phyloP scores from a whole-genome alignment of 208 protist genomes.

The Leishmania braziliensis region DNA sequence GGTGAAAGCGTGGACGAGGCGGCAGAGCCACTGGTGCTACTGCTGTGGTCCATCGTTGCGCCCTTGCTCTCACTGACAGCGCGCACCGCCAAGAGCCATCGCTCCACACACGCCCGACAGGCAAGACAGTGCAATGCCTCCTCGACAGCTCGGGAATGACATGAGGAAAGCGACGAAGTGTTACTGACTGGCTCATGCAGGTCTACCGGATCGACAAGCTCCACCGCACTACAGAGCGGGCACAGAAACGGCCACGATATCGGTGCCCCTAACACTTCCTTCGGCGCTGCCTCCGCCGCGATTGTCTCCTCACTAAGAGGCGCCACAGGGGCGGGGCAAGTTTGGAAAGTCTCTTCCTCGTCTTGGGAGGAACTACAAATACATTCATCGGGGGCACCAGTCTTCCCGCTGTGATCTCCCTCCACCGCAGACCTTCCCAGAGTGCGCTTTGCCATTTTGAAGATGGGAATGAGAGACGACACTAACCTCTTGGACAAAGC shows the following conservation, averaged over 20 bases:
- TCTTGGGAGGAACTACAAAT: not conserved
- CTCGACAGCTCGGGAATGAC: not conserved
- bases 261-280: not conserved
- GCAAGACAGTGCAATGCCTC: slow-evolving; percentile 30
- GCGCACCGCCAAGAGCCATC: slow-evolving; percentile 23
- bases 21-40: not conserved
- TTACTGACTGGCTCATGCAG: slow-evolving; percentile 22
- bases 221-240: slow-evolving; percentile 38
- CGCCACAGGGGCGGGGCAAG: not conserved
- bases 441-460: slow-evolving; percentile 1
- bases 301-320: slow-evolving; percentile 2
- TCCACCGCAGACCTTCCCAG: too few species aligned
- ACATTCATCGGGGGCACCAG: not conserved
- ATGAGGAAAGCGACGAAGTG: not conserved
- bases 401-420: not conserved
- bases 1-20: not conserved
- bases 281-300: not conserved
- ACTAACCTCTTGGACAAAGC: not conserved
- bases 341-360: not conserved
- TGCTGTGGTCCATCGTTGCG: not conserved
- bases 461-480: not conserved
- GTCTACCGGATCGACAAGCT: slow-evolving; percentile 43
- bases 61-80: not conserved
- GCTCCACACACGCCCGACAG: slow-evolving; percentile 38
- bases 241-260: slow-evolving; percentile 31